These are phyloP conservation scores for Geranium rotundifolium DNA, from an alignment of 345 rosid species.

Conservation along the genomic window DNA sequence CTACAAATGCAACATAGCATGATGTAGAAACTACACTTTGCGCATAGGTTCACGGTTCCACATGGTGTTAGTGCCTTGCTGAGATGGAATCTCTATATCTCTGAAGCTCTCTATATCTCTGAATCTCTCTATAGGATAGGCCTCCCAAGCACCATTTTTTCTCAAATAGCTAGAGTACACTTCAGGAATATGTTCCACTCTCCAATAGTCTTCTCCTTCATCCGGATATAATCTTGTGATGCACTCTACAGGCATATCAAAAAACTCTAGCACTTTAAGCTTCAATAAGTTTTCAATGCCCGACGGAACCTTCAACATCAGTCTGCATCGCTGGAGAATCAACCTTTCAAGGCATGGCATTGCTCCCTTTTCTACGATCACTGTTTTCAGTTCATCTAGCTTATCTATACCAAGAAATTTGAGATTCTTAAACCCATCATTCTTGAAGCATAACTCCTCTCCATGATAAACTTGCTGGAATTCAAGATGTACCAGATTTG, in stretches of 20 bases:
- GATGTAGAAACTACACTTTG: not conserved
- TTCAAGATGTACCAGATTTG: conserved; percentile 29
- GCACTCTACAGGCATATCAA: conserved; percentile 23
- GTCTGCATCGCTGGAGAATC: conserved; percentile 17
- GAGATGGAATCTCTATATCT: not conserved
- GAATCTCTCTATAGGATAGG: too few species aligned
- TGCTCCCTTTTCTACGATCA: conserved; percentile 18
- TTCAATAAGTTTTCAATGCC: conserved; percentile 20
- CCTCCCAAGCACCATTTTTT: not conserved
- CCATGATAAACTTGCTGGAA: conserved; percentile 19
- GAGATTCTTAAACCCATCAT: conserved; percentile 23
- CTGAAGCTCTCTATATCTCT: not conserved
- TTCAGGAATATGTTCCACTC: not conserved
- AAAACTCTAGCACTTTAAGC: conserved; percentile 20
- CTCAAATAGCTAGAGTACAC: not conserved
- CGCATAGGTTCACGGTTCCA: not conserved
- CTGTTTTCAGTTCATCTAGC: conserved; percentile 17
- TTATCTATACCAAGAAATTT: conserved; percentile 21
- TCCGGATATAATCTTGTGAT: conserved; percentile 8
- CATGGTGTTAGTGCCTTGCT: not conserved
- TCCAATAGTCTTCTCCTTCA: not conserved
- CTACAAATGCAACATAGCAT: not conserved
- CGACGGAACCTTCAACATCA: conserved; percentile 15
- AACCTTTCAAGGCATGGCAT: conserved; percentile 20
- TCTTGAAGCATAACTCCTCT: conserved; percentile 12